Evolutionary conservation across 1,284 basidiomycete species (phyloP).

Genomic region (Naganishia sp.): DNA sequence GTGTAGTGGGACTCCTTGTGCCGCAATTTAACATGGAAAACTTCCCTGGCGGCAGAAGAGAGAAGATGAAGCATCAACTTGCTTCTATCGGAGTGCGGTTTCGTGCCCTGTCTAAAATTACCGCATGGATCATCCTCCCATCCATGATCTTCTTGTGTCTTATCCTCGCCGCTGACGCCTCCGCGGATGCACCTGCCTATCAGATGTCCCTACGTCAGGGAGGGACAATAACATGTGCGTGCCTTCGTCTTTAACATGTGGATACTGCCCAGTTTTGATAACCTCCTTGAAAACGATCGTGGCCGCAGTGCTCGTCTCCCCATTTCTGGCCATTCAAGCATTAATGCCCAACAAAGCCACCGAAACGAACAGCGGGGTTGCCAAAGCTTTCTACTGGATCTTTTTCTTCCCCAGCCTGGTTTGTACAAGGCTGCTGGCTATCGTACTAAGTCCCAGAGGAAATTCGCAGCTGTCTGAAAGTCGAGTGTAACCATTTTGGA

Average conservation of each 20-base stretch:
- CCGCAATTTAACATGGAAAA: not conserved
- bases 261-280: not conserved
- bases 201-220: not conserved
- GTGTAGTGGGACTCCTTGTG: not conserved
- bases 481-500: not conserved
- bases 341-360: not conserved
- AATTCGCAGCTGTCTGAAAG: not conserved
- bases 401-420: not conserved
- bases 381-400: not conserved
- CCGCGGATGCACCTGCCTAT: not conserved
- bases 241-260: too few species aligned
- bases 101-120: conserved; percentile 2
- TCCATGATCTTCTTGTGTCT: not conserved
- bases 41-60: not conserved
- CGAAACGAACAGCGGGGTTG: not conserved
- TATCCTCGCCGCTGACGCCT: not conserved
- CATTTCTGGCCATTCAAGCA: not conserved
- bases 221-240: conserved; percentile 1
- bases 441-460: too few species aligned
- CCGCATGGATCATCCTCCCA: not conserved
- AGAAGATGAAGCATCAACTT: too few species aligned
- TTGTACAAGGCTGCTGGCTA: not conserved
- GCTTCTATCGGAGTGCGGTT: not conserved
- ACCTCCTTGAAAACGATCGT: too few species aligned
- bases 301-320: not conserved